Percentiles rank a stretch among this genome's conserved stretches.
phyloP scores from a whole-genome alignment of 495 filamentous ascomycete genomes.

The Aspergillus nanangensis region DNA sequence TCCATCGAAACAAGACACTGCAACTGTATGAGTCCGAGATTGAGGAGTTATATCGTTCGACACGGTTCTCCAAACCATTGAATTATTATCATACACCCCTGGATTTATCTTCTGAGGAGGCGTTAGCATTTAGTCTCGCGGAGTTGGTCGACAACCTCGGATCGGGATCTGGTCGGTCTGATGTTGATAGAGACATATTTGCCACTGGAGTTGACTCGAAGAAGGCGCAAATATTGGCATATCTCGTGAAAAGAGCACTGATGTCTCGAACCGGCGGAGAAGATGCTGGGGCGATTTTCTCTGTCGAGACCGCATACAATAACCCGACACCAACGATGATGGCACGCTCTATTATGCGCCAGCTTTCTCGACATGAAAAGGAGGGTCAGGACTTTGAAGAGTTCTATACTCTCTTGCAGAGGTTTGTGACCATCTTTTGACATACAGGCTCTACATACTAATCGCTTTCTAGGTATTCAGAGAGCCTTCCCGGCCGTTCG shows the following conservation, averaged over 20 bases:
- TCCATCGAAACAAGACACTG: conserved; percentile 41
- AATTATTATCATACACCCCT: neutral
- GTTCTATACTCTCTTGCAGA: too few species aligned
- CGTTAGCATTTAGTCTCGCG: neutral
- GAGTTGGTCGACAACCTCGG: neutral
- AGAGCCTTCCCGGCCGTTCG: too few species aligned
- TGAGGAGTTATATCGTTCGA: conserved; percentile 31
- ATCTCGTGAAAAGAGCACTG: neutral
- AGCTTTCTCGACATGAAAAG: neutral
- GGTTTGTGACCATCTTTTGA: too few species aligned
- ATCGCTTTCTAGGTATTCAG: too few species aligned
- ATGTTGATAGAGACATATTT: conserved; percentile 7
- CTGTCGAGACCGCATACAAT: conserved; percentile 6
- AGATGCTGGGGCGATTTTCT: neutral
- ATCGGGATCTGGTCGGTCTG: neutral
- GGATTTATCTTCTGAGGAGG: conserved; percentile 2
- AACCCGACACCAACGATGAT: neutral
- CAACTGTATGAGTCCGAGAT: conserved; percentile 47
- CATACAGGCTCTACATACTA: too few species aligned
- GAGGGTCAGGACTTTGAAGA: conserved; percentile 1
- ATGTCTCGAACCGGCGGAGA: neutral
- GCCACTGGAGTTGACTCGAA: conserved; percentile 6
- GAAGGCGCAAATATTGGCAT: conserved; percentile 7
- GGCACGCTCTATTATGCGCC: too few species aligned
- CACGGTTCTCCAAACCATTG: too few species aligned